Evolutionary conservation across 495 filamentous ascomycete genomes (phyloP), one percentile per base, ranked within the genome.

Genomic region (Acidomyces sp.): DNA sequence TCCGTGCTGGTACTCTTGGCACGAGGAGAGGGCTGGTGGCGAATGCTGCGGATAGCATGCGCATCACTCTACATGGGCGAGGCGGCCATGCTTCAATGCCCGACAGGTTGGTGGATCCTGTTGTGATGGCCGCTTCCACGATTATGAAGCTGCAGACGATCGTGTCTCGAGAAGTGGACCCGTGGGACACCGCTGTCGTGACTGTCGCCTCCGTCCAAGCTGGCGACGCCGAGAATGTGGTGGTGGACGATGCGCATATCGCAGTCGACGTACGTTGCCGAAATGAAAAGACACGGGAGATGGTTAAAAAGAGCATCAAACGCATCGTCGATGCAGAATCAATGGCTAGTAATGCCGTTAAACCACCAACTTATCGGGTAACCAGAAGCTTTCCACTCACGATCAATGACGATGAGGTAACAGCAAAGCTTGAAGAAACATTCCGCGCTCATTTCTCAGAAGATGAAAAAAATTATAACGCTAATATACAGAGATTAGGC

Each of bases 271-370:
- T 74, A 13, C 59, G 72, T 6, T 63, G 63, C 0, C 62, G 58
- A 20, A 49, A 61, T 17, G 42, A 53, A 0, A 57, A 53, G 6
- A 62, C 67, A 3, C 57, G 71, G 0, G 55, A 61, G 29, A 55
- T 53, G 0, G 60, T 76, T 0, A 48, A 68, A 15, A 39, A 40
- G n/a, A 47, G 62, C 23, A 66, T 78, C 32, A 59, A 60, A 35
- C 59, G 70, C 12, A 70, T 76, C 24, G 60, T 76, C 11, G 59
- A 70, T 23, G 67, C 68, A 1, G 75, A 79, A 45, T 67, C 66
- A 36, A 34, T 56, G 18, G 72, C 71, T 9, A 53, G 54, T 2
- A 62, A 61, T 19, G 55, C 60, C 0, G 54, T 61, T 0, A 39
- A 61, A 39, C 55, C 59, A 20, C 69, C 72, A 0, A 40, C 29